phyloP scores from a whole-genome alignment of 2,329 filamentous ascomycete genomes.

The Xenoacremonium recifei region DNA sequence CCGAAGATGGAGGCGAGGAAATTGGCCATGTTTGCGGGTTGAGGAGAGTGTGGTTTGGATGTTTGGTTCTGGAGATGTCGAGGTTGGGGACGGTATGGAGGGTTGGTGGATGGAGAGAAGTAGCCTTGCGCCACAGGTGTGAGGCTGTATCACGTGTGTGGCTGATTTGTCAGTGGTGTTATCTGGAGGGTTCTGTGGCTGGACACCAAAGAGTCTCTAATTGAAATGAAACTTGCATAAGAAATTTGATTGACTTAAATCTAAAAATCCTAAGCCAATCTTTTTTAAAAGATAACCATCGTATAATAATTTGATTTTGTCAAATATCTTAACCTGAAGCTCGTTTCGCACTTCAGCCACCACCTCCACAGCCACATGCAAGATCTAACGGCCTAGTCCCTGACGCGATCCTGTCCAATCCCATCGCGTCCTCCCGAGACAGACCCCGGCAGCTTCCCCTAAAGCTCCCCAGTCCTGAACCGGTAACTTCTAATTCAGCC shows the following conservation, averaged over 20 bases:
- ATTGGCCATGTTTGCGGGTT: slow-evolving; percentile 81
- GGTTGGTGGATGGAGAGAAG: slow-evolving; percentile 15
- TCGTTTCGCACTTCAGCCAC: neutral
- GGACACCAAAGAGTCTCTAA: no score
- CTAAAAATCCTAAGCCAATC: no score
- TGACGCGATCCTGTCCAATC: slow-evolving; percentile 5
- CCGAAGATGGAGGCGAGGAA: slow-evolving; percentile 99
- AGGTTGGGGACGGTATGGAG: slow-evolving; percentile 13
- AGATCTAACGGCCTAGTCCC: no score
- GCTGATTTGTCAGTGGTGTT: slow-evolving; percentile 24
- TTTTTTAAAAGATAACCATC: no score
- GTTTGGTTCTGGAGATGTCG: slow-evolving; percentile 3
- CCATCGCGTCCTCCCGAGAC: slow-evolving; percentile 10
- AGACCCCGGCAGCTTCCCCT: slow-evolving; percentile 13
- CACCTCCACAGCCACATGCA: slow-evolving; percentile 1
- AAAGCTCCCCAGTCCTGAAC: slow-evolving; percentile 15
- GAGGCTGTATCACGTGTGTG: slow-evolving; percentile 31
- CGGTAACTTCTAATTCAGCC: slow-evolving; percentile 17
- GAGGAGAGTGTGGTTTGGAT: slow-evolving; percentile 5
- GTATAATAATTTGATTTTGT: no score
- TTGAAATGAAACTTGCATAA: no score
- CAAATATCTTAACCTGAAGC: no score
- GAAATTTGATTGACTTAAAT: no score
- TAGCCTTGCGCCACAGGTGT: slow-evolving; percentile 27
- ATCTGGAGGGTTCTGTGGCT: slow-evolving; percentile 8